Conservation (phyloP, 2,329 filamentous ascomycete species). For the Pseudogymnoascus sp. region DNA sequence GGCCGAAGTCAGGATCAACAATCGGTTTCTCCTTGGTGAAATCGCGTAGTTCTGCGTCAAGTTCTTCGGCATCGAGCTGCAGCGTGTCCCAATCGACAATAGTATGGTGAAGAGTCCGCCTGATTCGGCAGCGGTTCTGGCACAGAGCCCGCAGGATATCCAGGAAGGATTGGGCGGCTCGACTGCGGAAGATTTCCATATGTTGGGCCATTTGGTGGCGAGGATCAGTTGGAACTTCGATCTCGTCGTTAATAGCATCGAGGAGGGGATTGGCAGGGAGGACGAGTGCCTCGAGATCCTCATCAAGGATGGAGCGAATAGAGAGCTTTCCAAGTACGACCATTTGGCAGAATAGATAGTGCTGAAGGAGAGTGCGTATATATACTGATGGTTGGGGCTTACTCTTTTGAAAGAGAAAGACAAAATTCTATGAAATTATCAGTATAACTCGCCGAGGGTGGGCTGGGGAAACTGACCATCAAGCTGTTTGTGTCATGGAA, state of each 20-base stretch:
- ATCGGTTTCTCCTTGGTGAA: slow-evolving; percentile 55
- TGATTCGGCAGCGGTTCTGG: slow-evolving; percentile 81
- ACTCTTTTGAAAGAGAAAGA: slow-evolving; percentile 66
- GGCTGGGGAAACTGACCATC: slow-evolving; percentile 43
- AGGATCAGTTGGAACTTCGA: slow-evolving; percentile 67
- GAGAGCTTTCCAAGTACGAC: slow-evolving; percentile 60
- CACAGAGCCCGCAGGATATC: slow-evolving; percentile 79
- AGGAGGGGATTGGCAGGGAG: slow-evolving; percentile 66
- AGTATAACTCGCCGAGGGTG: slow-evolving; percentile 5
- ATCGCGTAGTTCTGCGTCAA: slow-evolving; percentile 60
- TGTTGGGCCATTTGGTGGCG: slow-evolving; percentile 64
- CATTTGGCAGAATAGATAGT: slow-evolving; percentile 66
- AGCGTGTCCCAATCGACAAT: slow-evolving; percentile 78
- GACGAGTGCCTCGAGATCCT: slow-evolving; percentile 71
- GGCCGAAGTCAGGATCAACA: slow-evolving; percentile 39
- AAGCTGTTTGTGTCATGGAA: slow-evolving; percentile 63
- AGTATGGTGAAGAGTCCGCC: slow-evolving; percentile 81
- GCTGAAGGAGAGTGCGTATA: slow-evolving; percentile 71
- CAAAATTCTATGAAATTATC: slow-evolving; percentile 52
- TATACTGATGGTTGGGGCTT: slow-evolving; percentile 79
- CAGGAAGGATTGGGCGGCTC: slow-evolving; percentile 63
- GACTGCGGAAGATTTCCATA: slow-evolving; percentile 62
- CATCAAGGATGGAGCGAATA: slow-evolving; percentile 68
- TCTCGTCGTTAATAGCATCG: slow-evolving; percentile 65
- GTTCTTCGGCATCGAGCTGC: slow-evolving; percentile 71